Conservation (phyloP, 345 rosid genomes). For the Heritiera fomes region DNA sequence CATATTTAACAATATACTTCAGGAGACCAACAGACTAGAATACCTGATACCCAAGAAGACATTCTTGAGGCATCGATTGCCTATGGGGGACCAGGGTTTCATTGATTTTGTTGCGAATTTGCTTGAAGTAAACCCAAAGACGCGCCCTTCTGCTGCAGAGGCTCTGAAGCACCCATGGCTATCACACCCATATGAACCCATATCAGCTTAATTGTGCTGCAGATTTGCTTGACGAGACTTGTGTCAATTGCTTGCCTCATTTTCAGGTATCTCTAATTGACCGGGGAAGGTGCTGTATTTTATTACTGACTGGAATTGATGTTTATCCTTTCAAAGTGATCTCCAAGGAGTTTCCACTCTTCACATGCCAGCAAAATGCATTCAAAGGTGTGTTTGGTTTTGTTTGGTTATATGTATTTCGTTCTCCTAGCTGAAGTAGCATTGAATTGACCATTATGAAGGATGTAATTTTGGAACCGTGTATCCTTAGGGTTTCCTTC, state of each 20-base stretch:
- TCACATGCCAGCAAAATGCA: slow-evolving; percentile 30
- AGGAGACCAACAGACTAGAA: slow-evolving; percentile 86
- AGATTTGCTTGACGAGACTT: background rate
- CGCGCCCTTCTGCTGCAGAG: slow-evolving; percentile 84
- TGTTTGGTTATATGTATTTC: slow-evolving; percentile 12
- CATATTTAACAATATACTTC: slow-evolving; percentile 27
- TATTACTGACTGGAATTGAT: slow-evolving; percentile 24
- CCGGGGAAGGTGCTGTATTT: slow-evolving; percentile 27
- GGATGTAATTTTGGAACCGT: slow-evolving; percentile 40
- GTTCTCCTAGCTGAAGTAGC: slow-evolving; percentile 32
- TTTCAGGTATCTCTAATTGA: slow-evolving; percentile 11
- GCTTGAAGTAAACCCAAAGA: slow-evolving; percentile 88
- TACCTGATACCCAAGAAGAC: slow-evolving; percentile 90
- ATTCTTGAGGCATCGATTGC: slow-evolving; percentile 82
- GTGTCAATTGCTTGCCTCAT: slow-evolving; percentile 1
- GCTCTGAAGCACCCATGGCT: slow-evolving; percentile 98
- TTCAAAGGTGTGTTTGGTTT: slow-evolving; percentile 35
- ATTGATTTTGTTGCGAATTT: slow-evolving; percentile 81
- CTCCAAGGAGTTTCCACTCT: slow-evolving; percentile 8
- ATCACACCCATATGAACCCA: slow-evolving; percentile 84
- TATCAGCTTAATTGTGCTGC: slow-evolving; percentile 60
- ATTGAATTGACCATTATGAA: slow-evolving; percentile 30
- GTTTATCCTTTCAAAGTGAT: slow-evolving; percentile 17
- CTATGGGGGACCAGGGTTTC: slow-evolving; percentile 98
- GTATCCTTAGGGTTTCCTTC: slow-evolving; percentile 32